Conservation (phyloP, 352 stramenopile genomes). For the Peronospora tabacina region DNA sequence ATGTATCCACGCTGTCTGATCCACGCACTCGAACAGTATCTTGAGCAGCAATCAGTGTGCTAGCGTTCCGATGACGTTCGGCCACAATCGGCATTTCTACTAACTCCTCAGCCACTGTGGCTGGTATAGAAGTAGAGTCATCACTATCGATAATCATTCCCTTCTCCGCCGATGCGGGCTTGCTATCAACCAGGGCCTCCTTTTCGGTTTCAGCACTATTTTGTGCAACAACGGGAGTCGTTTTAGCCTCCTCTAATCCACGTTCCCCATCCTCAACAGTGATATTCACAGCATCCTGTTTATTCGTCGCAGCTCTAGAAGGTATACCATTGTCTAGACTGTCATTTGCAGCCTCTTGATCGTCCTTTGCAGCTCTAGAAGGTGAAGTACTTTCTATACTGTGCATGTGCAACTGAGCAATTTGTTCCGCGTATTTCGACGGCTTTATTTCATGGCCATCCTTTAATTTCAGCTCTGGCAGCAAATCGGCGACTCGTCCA, state of each 20-base stretch:
- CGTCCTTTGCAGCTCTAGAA: constrained; percentile 6
- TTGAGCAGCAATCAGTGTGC: constrained; percentile 11
- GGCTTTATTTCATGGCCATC: constrained; percentile 29
- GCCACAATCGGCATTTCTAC: constrained; percentile 1
- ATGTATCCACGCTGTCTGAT: constrained; percentile 42
- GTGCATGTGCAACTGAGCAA: constrained; percentile 76
- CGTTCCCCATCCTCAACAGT: not conserved
- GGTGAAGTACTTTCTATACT: constrained; percentile 37
- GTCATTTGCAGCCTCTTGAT: constrained; percentile 21
- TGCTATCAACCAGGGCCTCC: constrained; percentile 4
- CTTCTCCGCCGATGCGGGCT: constrained; percentile 1
- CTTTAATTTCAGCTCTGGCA: constrained; percentile 42
- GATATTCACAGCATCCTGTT: constrained; percentile 6
- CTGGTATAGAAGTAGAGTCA: not conserved
- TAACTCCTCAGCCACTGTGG: constrained; percentile 2
- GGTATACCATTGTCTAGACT: constrained; percentile 37
- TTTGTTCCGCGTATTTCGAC: constrained; percentile 73
- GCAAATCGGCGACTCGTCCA: constrained; percentile 50
- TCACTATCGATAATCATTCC: not conserved
- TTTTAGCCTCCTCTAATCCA: constrained; percentile 1
- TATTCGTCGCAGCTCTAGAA: constrained; percentile 5
- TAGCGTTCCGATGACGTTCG: constrained; percentile 9
- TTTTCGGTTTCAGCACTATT: constrained; percentile 1
- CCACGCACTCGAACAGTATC: constrained; percentile 23
- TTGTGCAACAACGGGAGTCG: not conserved